Conservation (phyloP, 2,329 filamentous ascomycete species). For the Trichoderma endophyticum region DNA sequence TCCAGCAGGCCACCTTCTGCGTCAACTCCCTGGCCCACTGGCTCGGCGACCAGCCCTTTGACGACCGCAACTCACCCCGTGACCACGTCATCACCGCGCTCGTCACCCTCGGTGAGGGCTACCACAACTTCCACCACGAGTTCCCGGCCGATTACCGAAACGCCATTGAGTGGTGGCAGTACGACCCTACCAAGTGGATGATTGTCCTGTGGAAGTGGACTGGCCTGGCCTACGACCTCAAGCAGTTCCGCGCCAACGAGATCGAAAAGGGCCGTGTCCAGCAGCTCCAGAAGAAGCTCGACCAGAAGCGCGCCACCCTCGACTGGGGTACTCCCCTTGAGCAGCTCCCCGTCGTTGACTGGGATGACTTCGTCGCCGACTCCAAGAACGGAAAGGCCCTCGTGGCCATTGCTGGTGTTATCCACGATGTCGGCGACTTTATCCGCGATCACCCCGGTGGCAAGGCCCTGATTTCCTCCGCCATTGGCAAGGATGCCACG, state of each 20-base stretch:
- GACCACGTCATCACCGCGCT: constrained; percentile 84
- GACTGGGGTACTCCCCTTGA: constrained; percentile 87
- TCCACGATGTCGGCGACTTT: constrained; percentile 81
- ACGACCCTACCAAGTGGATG: constrained; percentile 87
- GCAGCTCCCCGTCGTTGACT: constrained; percentile 79
- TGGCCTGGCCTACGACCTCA: constrained; percentile 80
- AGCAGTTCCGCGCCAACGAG: constrained; percentile 88
- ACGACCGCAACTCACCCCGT: constrained; percentile 86
- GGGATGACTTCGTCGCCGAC: constrained; percentile 80
- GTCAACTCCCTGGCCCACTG: constrained; percentile 89
- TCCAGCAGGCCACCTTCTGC: constrained; percentile 90
- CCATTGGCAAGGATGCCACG: constrained; percentile 82
- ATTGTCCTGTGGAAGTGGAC: constrained; percentile 84
- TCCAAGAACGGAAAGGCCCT: constrained; percentile 73
- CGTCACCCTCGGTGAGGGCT: constrained; percentile 81
- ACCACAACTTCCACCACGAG: constrained; percentile 96
- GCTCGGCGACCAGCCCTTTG: constrained; percentile 89
- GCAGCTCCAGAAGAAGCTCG: constrained; percentile 88
- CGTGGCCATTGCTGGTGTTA: constrained; percentile 75
- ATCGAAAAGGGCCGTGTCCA: constrained; percentile 89
- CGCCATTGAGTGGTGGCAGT: constrained; percentile 86
- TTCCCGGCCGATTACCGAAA: constrained; percentile 93
- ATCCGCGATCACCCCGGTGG: constrained; percentile 89
- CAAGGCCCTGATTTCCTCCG: constrained; percentile 78
- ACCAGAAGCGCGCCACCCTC: constrained; percentile 76